phyloP scores from a whole-genome alignment of 176 grass and related monocot genomes.

The Dactylis glomerata region DNA sequence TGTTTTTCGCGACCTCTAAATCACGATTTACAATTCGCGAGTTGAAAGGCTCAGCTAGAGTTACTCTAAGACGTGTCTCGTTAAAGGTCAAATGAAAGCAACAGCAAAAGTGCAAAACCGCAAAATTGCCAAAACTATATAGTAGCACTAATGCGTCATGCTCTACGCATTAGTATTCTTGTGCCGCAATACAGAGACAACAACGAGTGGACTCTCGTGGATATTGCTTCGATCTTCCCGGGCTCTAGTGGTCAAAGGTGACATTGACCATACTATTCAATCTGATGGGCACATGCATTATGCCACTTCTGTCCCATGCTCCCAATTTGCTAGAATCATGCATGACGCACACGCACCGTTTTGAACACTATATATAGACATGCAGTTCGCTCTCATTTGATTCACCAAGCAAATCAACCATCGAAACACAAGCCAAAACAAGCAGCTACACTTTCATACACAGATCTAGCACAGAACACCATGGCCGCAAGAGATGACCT shows the following conservation, averaged over 20 bases:
- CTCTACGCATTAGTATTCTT: no score
- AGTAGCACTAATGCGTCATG: no score
- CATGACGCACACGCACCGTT: not conserved
- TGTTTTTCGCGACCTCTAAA: no score
- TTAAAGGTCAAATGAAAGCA: no score
- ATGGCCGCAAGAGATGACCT: not conserved
- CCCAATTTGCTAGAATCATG: not conserved
- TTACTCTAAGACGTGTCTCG: no score
- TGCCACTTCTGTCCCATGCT: not conserved
- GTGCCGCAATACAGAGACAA: no score
- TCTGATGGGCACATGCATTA: not conserved
- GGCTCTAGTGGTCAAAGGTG: not conserved
- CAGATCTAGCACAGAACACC: not conserved
- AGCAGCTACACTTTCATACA: not conserved
- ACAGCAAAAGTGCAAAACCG: no score
- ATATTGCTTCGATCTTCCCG: not conserved
- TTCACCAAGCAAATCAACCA: not conserved
- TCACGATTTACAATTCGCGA: no score
- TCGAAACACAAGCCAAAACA: not conserved
- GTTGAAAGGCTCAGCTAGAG: no score
- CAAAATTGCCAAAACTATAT: no score
- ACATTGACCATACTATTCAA: not conserved
- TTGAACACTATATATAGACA: not conserved
- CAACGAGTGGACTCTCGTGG: not conserved
- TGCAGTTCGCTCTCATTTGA: not conserved